A percentile compares a stretch with the other conserved stretches of the same genome.
Evolutionary conservation across 2,329 filamentous ascomycete genomes (phyloP).

Genomic region (Aspergillus neotritici): DNA sequence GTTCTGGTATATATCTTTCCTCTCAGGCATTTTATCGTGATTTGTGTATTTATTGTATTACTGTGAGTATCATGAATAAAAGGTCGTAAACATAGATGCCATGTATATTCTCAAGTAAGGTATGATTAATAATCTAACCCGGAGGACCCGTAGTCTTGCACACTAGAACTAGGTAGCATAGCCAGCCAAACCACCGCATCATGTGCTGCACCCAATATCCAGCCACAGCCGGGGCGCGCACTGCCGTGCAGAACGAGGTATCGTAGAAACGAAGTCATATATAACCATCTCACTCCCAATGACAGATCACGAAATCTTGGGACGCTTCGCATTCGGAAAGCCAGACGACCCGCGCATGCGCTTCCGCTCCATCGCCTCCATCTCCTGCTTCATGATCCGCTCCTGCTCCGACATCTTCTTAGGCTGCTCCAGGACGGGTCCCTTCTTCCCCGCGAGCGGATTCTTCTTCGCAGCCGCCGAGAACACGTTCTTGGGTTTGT

Average conservation of each 20-base stretch:
- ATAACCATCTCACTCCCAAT: no score
- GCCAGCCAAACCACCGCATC: no score
- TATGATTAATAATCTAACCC: no score
- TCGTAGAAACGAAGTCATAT: no score
- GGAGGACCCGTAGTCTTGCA: no score
- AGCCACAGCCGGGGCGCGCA: no score
- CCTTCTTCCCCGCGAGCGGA: conserved; percentile 62
- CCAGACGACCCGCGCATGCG: conserved; percentile 38
- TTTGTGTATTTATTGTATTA: background rate
- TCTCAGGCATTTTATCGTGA: background rate
- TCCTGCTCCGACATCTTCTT: conserved; percentile 87
- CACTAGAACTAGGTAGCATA: no score
- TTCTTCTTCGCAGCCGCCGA: conserved; percentile 60
- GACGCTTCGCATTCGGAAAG: conserved; percentile 30
- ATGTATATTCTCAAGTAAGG: no score
- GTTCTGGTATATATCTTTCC: background rate
- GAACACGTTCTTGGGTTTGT: conserved; percentile 62
- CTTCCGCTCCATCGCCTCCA: conserved; percentile 59
- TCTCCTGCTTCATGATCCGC: conserved; percentile 79
- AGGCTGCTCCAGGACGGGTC: conserved; percentile 51
- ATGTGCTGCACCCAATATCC: no score
- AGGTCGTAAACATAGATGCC: background rate
- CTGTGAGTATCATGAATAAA: background rate
- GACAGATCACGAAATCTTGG: conserved; percentile 25
- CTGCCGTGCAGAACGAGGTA: no score